Evolutionary conservation across 768 basidiomycete genomes (phyloP).

Genomic region (Psilocybe azurescens): DNA sequence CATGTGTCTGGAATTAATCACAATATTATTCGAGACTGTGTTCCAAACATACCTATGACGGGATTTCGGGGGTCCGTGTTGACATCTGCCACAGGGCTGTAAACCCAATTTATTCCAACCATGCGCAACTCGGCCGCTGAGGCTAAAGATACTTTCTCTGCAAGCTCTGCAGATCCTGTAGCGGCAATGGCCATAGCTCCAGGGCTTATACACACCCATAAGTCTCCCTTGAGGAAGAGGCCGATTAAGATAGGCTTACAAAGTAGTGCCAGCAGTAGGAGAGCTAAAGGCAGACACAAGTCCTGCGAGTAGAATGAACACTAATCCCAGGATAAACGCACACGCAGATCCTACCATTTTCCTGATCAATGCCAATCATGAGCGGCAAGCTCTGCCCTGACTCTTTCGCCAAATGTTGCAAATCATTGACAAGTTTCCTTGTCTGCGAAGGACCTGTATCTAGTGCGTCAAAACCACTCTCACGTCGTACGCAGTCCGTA

Average conservation of each 20-base stretch:
- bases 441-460: slow-evolving; percentile 56
- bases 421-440: slow-evolving; percentile 46
- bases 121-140: slow-evolving; percentile 61
- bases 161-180: slow-evolving; percentile 49
- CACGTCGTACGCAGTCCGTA: background rate
- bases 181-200: slow-evolving; percentile 78
- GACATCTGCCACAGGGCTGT: slow-evolving; percentile 73
- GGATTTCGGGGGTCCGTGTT: slow-evolving; percentile 75
- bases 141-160: slow-evolving; percentile 48
- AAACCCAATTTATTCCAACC: slow-evolving; percentile 75
- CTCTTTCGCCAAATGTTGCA: slow-evolving; percentile 62
- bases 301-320: slow-evolving; percentile 39
- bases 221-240: background rate
- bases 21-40: background rate
- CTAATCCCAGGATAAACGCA: no score
- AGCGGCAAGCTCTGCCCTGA: slow-evolving; percentile 61
- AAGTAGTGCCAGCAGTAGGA: slow-evolving; percentile 63
- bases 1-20: no score
- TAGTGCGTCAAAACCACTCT: background rate
- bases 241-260: slow-evolving; percentile 46
- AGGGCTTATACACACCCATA: slow-evolving; percentile 46
- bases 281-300: slow-evolving; percentile 73
- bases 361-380: slow-evolving; percentile 76
- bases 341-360: slow-evolving; percentile 53
- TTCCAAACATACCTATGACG: slow-evolving; percentile 59